phyloP scores from a whole-genome alignment of 2,329 filamentous ascomycete species.

The Arthrobotrys conoides region DNA sequence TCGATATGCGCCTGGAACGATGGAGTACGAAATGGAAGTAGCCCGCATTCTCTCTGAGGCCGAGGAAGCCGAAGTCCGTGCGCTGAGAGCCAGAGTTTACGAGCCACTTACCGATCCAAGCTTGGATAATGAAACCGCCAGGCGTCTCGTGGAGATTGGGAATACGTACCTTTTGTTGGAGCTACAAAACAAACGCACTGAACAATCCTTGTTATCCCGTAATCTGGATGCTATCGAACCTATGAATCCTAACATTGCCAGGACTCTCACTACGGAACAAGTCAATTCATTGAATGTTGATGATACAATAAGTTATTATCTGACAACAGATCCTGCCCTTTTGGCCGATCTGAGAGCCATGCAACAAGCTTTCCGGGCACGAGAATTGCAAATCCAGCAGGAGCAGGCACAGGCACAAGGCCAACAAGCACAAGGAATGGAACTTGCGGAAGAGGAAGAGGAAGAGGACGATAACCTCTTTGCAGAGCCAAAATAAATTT shows the following conservation, averaged over 20 bases:
- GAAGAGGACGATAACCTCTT: constrained; percentile 11
- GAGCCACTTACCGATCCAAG: constrained; percentile 9
- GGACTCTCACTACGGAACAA: constrained; percentile 1
- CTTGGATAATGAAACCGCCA: constrained; percentile 5
- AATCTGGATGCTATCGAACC: constrained; percentile 22
- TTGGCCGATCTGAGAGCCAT: constrained; percentile 14
- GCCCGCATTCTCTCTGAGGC: neutral
- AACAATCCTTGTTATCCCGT: neutral
- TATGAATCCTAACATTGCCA: neutral
- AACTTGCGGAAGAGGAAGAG: too few species aligned
- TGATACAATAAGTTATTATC: constrained; percentile 17
- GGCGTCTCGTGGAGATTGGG: constrained; percentile 25
- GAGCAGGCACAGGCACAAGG: constrained; percentile 1
- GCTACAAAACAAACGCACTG: neutral
- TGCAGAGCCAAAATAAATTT: neutral
- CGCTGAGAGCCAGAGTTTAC: constrained; percentile 5
- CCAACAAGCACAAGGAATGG: neutral
- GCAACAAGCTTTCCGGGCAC: neutral
- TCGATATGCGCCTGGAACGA: neutral
- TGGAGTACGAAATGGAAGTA: neutral
- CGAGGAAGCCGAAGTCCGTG: constrained; percentile 24
- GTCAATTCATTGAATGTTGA: neutral
- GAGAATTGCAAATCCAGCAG: neutral
- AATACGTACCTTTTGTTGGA: constrained; percentile 11
- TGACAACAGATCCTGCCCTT: constrained; percentile 12